Evolutionary conservation across 345 rosid genomes (phyloP), one percentile per base, ranked within the genome.

Genomic region (Noccaea bulbosa): DNA sequence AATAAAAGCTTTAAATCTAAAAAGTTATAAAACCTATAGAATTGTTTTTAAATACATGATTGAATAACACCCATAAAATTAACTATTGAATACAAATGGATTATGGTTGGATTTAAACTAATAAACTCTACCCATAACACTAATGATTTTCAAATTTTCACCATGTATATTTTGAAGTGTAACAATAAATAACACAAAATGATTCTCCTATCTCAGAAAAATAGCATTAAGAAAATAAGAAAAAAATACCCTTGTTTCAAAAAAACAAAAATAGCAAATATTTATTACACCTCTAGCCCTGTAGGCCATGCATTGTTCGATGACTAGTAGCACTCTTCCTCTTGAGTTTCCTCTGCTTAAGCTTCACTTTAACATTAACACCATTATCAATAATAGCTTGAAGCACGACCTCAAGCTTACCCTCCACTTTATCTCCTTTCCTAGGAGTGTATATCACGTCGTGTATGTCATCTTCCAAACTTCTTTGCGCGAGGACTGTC

Each of bases 331-430:
- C 2, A 3, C 4, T 50, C 72, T 57, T 76, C 35, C 79, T 88
- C 65, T 73, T 80, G 16, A 65, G 52, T 70, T 73, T 84, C 77
- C 83, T 83, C 72, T 89, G 93, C 82, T 91, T 93, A 57, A 88
- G 90, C 78, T 88, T 90, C 67, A 93, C 83, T 78, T 80, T 88
- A 72, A 90, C 93, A 67, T 83, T 87, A 50, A 93, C 75, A 45
- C 97, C 97, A 66, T 77, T 77, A 57, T 85, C 84, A 69, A 86
- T 82, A 10, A 93, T 81, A 16, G 97, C 79, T 72, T 82, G 85
- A 76, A 91, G 91, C 78, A 88, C 97, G 39, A 86, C 74, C 78
- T 77, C 82, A 70, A 86, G 97, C 83, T 91, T 91, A 58, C 96
- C 93, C 34, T 89, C 95, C 47, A 86, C 48, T 67, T 73, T 84